These are phyloP conservation scores for Trichosporon faecale DNA, from an alignment of 1,284 basidiomycete genomes.

Conservation along the genomic window DNA sequence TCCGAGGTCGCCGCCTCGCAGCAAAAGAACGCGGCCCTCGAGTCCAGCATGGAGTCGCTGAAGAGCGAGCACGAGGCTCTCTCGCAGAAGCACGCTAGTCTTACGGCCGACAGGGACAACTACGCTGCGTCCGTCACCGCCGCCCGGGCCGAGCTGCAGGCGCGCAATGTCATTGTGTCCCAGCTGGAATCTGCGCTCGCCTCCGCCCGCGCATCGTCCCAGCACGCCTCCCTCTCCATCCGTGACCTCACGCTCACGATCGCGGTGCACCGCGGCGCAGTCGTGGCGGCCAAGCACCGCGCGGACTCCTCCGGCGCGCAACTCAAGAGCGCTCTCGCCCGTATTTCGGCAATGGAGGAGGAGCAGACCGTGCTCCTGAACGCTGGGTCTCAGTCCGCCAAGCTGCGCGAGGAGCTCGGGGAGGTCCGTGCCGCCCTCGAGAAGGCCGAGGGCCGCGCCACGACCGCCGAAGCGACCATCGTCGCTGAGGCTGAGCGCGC, in stretches of 20 bases:
- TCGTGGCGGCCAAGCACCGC: not conserved
- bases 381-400: not conserved
- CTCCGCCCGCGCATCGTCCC: not conserved
- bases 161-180: conserved; percentile 1
- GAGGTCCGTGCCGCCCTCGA: not conserved
- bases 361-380: conserved; percentile 15
- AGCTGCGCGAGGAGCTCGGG: conserved; percentile 18
- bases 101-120: not conserved
- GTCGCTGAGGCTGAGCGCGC: conserved; percentile 6
- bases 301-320: not conserved
- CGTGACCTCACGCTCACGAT: conserved; percentile 14
- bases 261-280: conserved; percentile 16
- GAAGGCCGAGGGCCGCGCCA: not conserved
- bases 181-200: conserved; percentile 1
- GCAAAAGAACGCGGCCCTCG: conserved; percentile 4
- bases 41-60: not conserved
- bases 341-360: not conserved
- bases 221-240: not conserved
- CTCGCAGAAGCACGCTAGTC: not conserved
- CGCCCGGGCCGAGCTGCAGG: not conserved
- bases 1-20: not conserved
- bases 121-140: not conserved
- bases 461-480: not conserved
- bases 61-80: conserved; percentile 8
- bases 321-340: conserved; percentile 2